Evolutionary conservation across 352 stramenopile genomes (phyloP).

Genomic region (Phytophthora sp.): DNA sequence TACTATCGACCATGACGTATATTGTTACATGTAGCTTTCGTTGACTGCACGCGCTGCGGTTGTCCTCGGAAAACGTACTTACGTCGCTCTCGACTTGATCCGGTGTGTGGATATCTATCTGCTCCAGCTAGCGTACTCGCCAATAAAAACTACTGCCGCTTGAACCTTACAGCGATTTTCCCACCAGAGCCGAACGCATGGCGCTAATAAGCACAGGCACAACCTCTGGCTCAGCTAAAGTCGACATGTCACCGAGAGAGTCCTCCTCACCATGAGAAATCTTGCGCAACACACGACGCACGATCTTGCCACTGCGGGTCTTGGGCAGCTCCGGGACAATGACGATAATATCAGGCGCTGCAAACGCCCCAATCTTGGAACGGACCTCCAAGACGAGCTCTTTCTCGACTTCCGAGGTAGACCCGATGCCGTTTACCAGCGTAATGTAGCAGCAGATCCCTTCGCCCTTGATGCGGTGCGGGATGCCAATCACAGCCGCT

Average conservation of each 20-base stretch:
- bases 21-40: slow-evolving; percentile 38
- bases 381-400: slow-evolving; percentile 88
- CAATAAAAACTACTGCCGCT: slow-evolving; percentile 15
- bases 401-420: slow-evolving; percentile 62
- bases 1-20: slow-evolving; percentile 21
- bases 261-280: slow-evolving; percentile 95
- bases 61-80: slow-evolving; percentile 27
- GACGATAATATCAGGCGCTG: slow-evolving; percentile 96
- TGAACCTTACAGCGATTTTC: slow-evolving; percentile 64
- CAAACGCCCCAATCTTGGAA: slow-evolving; percentile 95
- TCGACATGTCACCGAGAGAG: slow-evolving; percentile 96
- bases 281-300: slow-evolving; percentile 98
- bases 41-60: slow-evolving; percentile 2
- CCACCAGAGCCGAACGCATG: slow-evolving; percentile 71
- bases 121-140: slow-evolving; percentile 2
- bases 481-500: slow-evolving; percentile 94
- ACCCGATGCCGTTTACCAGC: slow-evolving; percentile 83
- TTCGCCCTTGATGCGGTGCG: slow-evolving; percentile 97
- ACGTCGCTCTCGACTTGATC: slow-evolving; percentile 19
- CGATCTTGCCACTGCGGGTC: slow-evolving; percentile 98
- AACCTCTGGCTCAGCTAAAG: slow-evolving; percentile 95
- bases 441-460: slow-evolving; percentile 96
- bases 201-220: slow-evolving; percentile 94
- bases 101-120: slow-evolving; percentile 3
- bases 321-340: slow-evolving; percentile 93